Percentiles rank a stretch among this genome's conserved stretches.
phyloP scores from a whole-genome alignment of 441 rosid genomes.

The Flueggea neowawraea region DNA sequence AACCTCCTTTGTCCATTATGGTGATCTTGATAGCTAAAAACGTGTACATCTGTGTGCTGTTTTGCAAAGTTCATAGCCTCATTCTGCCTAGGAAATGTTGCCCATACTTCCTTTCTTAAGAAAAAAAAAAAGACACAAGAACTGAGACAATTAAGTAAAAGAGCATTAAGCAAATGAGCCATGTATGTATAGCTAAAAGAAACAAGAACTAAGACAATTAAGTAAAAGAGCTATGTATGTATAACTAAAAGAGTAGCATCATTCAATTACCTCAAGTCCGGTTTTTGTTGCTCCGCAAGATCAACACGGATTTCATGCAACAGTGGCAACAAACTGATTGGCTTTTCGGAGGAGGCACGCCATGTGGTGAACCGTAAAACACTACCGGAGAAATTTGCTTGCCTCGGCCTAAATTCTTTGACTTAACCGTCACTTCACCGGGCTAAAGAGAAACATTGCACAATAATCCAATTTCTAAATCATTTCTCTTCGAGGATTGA shows the following conservation, averaged over 20 bases:
- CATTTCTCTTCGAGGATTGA: too few relatives aligned
- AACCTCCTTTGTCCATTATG: conserved; percentile 82
- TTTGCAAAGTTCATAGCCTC: conserved; percentile 84
- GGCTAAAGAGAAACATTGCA: conserved; percentile 35
- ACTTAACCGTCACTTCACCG: conserved; percentile 34
- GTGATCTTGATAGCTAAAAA: conserved; percentile 93
- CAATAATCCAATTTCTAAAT: not conserved
- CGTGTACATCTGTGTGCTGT: conserved; percentile 45
- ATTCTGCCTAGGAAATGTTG: conserved; percentile 93
- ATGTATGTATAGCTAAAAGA: too few relatives aligned
- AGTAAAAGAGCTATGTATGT: too few relatives aligned
- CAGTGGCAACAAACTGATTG: conserved; percentile 78
- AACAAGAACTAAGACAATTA: too few relatives aligned
- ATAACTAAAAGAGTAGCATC: too few relatives aligned
- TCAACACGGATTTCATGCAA: conserved; percentile 81
- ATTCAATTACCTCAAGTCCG: conserved; percentile 57
- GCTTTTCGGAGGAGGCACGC: conserved; percentile 94
- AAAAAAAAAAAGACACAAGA: conserved; percentile 4
- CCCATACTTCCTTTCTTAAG: conserved; percentile 74
- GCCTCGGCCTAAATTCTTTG: conserved; percentile 22
- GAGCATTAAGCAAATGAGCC: not conserved
- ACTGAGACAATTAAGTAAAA: conserved; percentile 5
- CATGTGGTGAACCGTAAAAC: conserved; percentile 93
- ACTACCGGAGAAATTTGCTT: conserved; percentile 74
- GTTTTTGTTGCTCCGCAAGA: conserved; percentile 59